Evolutionary conservation across 2,329 filamentous ascomycete species (phyloP).

Genomic region (Colletotrichum lini): DNA sequence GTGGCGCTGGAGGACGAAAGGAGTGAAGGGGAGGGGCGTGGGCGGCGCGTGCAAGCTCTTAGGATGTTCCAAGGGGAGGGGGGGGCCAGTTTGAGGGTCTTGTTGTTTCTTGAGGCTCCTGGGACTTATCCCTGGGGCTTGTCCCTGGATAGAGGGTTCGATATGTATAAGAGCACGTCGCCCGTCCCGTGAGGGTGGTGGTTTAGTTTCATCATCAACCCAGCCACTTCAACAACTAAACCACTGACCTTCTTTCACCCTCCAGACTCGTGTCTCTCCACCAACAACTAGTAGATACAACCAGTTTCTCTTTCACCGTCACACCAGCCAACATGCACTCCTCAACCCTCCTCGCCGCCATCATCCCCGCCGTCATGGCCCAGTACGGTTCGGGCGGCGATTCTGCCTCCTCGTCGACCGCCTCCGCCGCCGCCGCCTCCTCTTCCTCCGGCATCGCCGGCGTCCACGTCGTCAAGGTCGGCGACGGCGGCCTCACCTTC

Average conservation of each 20-base stretch:
- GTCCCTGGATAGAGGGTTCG: no score
- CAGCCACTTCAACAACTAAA: not conserved
- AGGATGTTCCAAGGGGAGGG: conserved; percentile 8
- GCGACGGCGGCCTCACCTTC: conserved; percentile 59
- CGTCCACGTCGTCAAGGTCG: conserved; percentile 47
- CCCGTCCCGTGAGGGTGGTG: not conserved
- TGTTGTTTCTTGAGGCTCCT: not conserved
- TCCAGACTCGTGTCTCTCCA: not conserved
- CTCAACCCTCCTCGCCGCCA: conserved; percentile 22
- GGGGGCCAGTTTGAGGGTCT: not conserved
- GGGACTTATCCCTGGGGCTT: no score
- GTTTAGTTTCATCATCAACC: not conserved
- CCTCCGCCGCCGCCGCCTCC: conserved; percentile 16
- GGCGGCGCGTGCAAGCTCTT: not conserved
- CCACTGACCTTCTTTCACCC: not conserved
- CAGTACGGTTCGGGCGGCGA: no score
- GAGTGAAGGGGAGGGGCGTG: not conserved
- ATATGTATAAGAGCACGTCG: conserved; percentile 26
- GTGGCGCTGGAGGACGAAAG: not conserved
- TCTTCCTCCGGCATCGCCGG: conserved; percentile 9
- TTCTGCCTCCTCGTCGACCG: not conserved
- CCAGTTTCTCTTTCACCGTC: no score
- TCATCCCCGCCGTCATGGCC: conserved; percentile 26
- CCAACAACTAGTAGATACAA: not conserved
- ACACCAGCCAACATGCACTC: conserved; percentile 33